Evolutionary conservation across 2,329 filamentous ascomycete species (phyloP).

Genomic region (Alternaria triticimaculans): DNA sequence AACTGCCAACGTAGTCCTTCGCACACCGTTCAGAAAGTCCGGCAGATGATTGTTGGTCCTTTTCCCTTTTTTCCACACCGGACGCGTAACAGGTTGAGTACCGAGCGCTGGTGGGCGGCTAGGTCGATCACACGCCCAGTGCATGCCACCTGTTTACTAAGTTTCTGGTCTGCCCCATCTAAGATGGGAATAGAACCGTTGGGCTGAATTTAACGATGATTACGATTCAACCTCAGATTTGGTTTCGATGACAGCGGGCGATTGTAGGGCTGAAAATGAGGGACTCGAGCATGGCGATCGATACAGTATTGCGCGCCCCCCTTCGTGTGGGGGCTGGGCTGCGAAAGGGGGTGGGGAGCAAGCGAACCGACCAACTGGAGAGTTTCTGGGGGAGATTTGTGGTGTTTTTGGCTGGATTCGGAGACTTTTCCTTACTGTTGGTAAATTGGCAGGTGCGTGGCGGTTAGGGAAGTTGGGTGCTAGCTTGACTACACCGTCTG

Average conservation of each 20-base stretch:
- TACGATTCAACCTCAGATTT: background rate
- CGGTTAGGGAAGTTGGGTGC: background rate
- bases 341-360: background rate
- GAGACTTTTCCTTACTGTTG: background rate
- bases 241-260: background rate
- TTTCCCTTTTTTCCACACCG: background rate
- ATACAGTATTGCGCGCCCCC: background rate
- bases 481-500: background rate
- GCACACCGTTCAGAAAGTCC: background rate
- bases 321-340: background rate
- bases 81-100: background rate
- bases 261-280: background rate
- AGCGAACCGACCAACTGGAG: background rate
- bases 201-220: background rate
- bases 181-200: background rate
- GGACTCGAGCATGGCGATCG: background rate
- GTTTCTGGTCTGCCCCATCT: background rate
- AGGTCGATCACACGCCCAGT: background rate
- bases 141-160: background rate
- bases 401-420: background rate
- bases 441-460: background rate
- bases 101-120: background rate
- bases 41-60: background rate
- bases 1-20: background rate
- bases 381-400: background rate